These are phyloP conservation scores for Suillus variegatus DNA, from an alignment of 768 basidiomycete species.

Conservation along the genomic window DNA sequence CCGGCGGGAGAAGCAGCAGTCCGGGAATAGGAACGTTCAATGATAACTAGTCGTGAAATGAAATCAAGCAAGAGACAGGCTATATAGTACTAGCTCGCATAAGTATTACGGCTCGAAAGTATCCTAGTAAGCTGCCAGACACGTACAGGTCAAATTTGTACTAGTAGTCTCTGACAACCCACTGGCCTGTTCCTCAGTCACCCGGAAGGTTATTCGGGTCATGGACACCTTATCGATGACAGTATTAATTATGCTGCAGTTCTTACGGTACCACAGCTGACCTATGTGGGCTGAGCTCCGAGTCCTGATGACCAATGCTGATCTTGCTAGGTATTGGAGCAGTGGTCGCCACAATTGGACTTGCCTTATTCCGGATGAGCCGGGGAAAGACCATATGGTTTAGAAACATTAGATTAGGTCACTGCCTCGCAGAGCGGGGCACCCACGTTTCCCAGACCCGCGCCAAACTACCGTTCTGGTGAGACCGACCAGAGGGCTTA, in stretches of 20 bases:
- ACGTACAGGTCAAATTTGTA: neutral
- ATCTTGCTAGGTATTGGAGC: conserved; percentile 4
- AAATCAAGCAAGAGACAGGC: conserved; percentile 1
- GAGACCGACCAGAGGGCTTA: no score
- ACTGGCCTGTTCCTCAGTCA: no score
- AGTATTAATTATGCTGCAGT: no score
- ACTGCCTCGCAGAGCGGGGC: neutral
- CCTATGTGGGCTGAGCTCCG: neutral
- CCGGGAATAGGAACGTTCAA: conserved; percentile 11
- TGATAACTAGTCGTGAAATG: conserved; percentile 1
- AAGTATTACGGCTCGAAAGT: neutral
- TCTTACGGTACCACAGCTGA: conserved; percentile 1
- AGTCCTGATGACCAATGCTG: neutral
- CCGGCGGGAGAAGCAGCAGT: conserved; percentile 21
- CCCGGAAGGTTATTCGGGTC: neutral
- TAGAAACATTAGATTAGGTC: neutral
- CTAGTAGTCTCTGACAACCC: neutral
- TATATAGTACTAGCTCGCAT: neutral
- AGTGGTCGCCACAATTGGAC: conserved; percentile 11
- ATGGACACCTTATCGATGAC: neutral
- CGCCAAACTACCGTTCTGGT: neutral
- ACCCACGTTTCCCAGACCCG: neutral
- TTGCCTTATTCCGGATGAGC: neutral
- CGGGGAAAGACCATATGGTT: neutral
- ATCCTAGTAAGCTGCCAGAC: neutral